These are phyloP conservation scores for Carex kokanica DNA, from an alignment of 176 grass and related monocot genomes.

Conservation along the genomic window DNA sequence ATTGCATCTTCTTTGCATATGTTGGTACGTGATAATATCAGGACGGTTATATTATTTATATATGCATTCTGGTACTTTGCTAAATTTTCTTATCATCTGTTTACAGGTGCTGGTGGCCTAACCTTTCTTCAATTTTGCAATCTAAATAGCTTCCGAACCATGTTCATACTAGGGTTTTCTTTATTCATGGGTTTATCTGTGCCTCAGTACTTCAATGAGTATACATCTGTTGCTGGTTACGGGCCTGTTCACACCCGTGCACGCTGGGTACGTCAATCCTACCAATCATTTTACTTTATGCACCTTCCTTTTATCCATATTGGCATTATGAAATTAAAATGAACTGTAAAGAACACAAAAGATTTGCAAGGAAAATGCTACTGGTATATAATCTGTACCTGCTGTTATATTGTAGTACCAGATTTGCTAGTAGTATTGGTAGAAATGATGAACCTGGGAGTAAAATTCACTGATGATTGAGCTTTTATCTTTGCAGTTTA, in stretches of 20 bases:
- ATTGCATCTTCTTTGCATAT: slow-evolving; percentile 99
- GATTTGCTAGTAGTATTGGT: background rate
- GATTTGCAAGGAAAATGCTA: background rate
- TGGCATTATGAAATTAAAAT: background rate
- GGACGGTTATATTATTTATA: background rate
- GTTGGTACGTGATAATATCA: slow-evolving; percentile 55
- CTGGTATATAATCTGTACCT: background rate
- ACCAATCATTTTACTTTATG: background rate
- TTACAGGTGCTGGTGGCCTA: slow-evolving; percentile 76
- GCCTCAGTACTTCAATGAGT: slow-evolving; percentile 99
- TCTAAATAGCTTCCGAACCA: slow-evolving; percentile 93
- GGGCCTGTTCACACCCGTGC: slow-evolving; percentile 80
- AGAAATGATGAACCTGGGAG: background rate
- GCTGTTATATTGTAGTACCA: background rate
- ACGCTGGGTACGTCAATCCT: slow-evolving; percentile 64
- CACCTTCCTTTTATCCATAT: background rate
- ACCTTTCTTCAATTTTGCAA: slow-evolving; percentile 99
- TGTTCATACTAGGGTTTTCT: slow-evolving; percentile 95
- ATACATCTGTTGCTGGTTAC: slow-evolving; percentile 89
- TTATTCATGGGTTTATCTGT: slow-evolving; percentile 93
- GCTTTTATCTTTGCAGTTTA: slow-evolving; percentile 52
- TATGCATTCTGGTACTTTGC: background rate
- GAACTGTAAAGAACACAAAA: background rate
- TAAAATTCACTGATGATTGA: background rate
- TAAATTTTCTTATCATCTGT: slow-evolving; percentile 29